A percentile compares a stretch with the other conserved stretches of the same genome.
Conservation (phyloP, 768 basidiomycete genomes). For the Paxillus ammoniavirescens region DNA sequence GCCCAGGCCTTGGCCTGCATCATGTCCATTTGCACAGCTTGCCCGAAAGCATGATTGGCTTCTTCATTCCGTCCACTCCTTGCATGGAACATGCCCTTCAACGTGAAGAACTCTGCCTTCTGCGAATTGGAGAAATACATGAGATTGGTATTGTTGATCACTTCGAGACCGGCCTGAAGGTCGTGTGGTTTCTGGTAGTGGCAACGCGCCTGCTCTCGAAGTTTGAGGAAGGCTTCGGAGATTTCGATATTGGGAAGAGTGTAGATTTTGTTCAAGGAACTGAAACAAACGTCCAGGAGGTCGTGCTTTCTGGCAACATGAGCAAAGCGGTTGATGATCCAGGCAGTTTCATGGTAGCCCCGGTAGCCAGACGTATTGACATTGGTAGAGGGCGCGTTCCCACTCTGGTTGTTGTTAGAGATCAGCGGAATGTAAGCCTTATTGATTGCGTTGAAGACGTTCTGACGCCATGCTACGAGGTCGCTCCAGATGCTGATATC, state of each 20-base stretch:
- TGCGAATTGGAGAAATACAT: slow-evolving; percentile 95
- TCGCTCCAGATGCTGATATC: slow-evolving; percentile 99
- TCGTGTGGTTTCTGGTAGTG: slow-evolving; percentile 96
- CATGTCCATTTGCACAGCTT: slow-evolving; percentile 96
- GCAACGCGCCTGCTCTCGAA: slow-evolving; percentile 97
- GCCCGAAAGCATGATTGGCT: slow-evolving; percentile 87
- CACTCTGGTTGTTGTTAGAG: slow-evolving; percentile 48
- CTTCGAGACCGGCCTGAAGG: slow-evolving; percentile 90
- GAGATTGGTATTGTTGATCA: slow-evolving; percentile 99
- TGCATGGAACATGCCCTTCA: slow-evolving; percentile 98
- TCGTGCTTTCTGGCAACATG: slow-evolving; percentile 98
- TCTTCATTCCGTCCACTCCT: slow-evolving; percentile 84
- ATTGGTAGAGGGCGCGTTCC: slow-evolving; percentile 50
- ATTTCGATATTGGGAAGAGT: slow-evolving; percentile 99
- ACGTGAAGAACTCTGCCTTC: slow-evolving; percentile 97
- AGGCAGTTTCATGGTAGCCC: slow-evolving; percentile 98
- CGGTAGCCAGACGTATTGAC: slow-evolving; percentile 88
- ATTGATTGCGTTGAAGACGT: slow-evolving; percentile 97
- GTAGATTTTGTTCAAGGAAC: slow-evolving; percentile 94
- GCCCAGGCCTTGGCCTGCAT: slow-evolving; percentile 96
- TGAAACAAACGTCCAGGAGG: slow-evolving; percentile 93
- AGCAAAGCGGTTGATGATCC: slow-evolving; percentile 99
- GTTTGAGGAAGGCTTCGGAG: slow-evolving; percentile 97
- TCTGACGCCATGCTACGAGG: slow-evolving; percentile 98
- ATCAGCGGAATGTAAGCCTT: slow-evolving; percentile 94